Evolutionary conservation across 164 flowering plant species (phyloP), one percentile per base, ranked within the genome.

Genomic region (Magnolia officinalis): DNA sequence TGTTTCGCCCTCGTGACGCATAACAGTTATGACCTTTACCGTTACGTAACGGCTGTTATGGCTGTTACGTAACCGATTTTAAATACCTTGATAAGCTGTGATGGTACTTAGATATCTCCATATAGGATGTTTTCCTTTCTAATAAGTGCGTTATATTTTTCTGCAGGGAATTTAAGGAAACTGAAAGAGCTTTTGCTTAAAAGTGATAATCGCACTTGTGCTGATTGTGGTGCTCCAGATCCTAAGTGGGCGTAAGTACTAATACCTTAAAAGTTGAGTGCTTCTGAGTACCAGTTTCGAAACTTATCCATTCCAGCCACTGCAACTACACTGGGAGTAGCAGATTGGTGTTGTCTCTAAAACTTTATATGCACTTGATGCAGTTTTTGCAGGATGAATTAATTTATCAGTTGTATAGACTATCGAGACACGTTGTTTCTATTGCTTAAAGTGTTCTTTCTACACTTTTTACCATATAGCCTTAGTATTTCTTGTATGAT

Each of bases 191-290:
- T 96, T 70, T 76, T 92, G 87, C 81, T 31, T 66, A 85, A 89
- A 79, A 84, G 81, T 63, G 99, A 94, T 73, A 96, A 96, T 78
- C 95, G 89, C 68, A 13, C 67, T 74, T 96, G 99, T 89, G 99
- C 99, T 75, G 99, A 96, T 83, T 96, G 99, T 83, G 85, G 88
- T 84, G 95, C 98, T 73, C 93, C 95, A 75, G 99, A 96, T 84
- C 99, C 99, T 74, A 96, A 92, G 82, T 96, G 99, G 99, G 99
- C 99, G 99, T 96, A 92, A 89, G 99, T 87, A 71, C 58, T 49
- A 26, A 26, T 11, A 55, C 19, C 19, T 11, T 55, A 16, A 16
- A 11, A 55, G 4, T 19, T 66, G 19, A 6, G n/a, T 19, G 20
- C 55, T 68, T 70, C 31, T 58, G 6, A 16, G 73, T 59, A 23